Evolutionary conservation across 345 rosid species (phyloP), one percentile per base, ranked within the genome.

Genomic region (Acer saccharum): DNA sequence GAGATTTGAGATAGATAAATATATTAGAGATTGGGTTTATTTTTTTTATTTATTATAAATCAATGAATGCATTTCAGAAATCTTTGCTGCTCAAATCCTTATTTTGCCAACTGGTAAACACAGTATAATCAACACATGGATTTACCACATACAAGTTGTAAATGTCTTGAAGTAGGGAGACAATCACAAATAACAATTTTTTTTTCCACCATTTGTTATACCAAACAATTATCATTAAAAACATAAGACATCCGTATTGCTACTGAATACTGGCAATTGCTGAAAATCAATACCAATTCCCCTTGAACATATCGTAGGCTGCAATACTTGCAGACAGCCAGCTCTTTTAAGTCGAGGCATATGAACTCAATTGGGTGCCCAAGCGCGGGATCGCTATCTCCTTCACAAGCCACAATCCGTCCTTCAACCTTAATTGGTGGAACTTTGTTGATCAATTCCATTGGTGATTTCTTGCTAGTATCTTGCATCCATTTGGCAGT

Each of bases 331-430:
- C 99, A 96, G 10, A 94, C 76, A 4, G 99, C 98, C 14, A 97
- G 97, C 80, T 90, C 95, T 70, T 87, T 80, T 77, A 87, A 76
- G 87, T 94, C 99, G 0, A 96, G 94, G 87, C 98, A 96, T 82
- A 96, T 96, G 87, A 90, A 94, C 87, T 96, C 99, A 69, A 96
- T 91, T 35, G 99, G 99, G 82, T 96, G 99, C 72, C 98, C 99
- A 16, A 96, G 91, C 12, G 99, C 94, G 12, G 95, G 95, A 82
- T 92, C 21, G 73, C 71, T 88, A 77, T 92, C 99, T 89, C 99
- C 99, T 86, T 94, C 99, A 78, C 99, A 94, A 70, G 95, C 99
- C 71, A 88, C 98, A 86, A 94, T 92, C 83, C 98, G 90, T 84
- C 95, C 99, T 82, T 87, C 93, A 80, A 96, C 94, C 83, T 90